phyloP scores from a whole-genome alignment of 768 basidiomycete species.

The Lentinula sp. region DNA sequence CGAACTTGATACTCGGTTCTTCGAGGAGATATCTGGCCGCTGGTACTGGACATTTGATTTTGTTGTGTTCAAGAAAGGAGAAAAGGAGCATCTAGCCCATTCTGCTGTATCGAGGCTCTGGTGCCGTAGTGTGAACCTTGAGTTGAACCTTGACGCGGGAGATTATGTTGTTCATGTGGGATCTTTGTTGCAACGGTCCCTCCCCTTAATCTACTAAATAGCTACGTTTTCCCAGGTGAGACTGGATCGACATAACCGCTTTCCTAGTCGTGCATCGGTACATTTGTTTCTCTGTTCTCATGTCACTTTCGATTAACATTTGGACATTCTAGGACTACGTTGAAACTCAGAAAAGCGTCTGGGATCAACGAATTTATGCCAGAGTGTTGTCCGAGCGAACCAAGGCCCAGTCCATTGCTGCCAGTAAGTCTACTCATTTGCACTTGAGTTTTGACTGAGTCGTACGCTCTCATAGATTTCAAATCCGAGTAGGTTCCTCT shows the following conservation, averaged over 20 bases:
- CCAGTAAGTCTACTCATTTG: conserved; percentile 9
- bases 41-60: conserved; percentile 41
- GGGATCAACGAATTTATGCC: conserved; percentile 23
- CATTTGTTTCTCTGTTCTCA: neutral
- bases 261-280: conserved; percentile 4
- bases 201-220: no score
- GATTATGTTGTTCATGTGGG: conserved; percentile 35
- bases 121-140: conserved; percentile 30
- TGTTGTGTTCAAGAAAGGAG: conserved; percentile 36
- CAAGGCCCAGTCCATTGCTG: conserved; percentile 13
- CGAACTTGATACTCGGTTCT: conserved; percentile 40
- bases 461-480: conserved; percentile 9
- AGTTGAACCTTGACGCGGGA: conserved; percentile 32
- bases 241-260: conserved; percentile 8
- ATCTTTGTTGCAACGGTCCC: neutral
- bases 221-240: conserved; percentile 8
- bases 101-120: conserved; percentile 25
- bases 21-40: conserved; percentile 28
- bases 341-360: conserved; percentile 16
- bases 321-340: conserved; percentile 18
- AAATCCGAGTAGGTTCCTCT: conserved; percentile 11
- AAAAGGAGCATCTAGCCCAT: conserved; percentile 24
- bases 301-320: conserved; percentile 4
- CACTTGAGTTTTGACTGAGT: neutral
- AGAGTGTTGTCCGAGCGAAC: conserved; percentile 14